These are phyloP conservation scores for Monosporascus sp. DNA, from an alignment of 2,329 filamentous ascomycete genomes.

Conservation along the genomic window DNA sequence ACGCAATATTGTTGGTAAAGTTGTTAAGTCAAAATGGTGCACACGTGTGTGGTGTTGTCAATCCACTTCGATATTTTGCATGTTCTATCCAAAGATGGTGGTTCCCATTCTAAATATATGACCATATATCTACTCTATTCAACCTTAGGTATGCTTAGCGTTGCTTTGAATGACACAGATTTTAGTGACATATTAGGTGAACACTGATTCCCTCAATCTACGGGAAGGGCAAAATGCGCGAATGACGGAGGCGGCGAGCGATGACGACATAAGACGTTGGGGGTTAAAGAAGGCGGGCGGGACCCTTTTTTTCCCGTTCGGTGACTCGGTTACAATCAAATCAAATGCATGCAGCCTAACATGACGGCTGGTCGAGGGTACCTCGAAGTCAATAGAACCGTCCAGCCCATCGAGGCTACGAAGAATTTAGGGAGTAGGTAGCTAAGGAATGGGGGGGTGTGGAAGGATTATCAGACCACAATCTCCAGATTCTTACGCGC, in stretches of 20 bases:
- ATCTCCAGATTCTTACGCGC: too few species aligned
- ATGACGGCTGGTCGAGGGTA: background rate
- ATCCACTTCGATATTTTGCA: too few species aligned
- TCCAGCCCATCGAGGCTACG: background rate
- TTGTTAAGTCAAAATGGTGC: background rate
- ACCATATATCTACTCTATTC: too few species aligned
- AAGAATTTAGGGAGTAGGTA: background rate
- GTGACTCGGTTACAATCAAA: background rate
- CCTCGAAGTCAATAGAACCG: background rate
- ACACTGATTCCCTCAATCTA: background rate
- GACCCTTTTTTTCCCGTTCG: background rate
- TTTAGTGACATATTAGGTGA: background rate
- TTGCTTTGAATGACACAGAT: too few species aligned
- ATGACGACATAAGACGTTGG: slow-evolving; percentile 1
- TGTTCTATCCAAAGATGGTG: too few species aligned
- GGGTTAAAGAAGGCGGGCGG: background rate
- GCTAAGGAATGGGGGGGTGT: too few species aligned
- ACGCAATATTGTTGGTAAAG: too few species aligned
- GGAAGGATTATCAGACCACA: too few species aligned
- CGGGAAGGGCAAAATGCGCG: background rate
- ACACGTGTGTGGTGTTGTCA: background rate
- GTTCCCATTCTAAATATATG: too few species aligned
- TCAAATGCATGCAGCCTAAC: background rate
- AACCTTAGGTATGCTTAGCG: too few species aligned
- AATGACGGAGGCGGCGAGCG: background rate